Evolutionary conservation across 441 rosid species (phyloP), one percentile per base, ranked within the genome.

Genomic region (Metrosideros polymorpha): DNA sequence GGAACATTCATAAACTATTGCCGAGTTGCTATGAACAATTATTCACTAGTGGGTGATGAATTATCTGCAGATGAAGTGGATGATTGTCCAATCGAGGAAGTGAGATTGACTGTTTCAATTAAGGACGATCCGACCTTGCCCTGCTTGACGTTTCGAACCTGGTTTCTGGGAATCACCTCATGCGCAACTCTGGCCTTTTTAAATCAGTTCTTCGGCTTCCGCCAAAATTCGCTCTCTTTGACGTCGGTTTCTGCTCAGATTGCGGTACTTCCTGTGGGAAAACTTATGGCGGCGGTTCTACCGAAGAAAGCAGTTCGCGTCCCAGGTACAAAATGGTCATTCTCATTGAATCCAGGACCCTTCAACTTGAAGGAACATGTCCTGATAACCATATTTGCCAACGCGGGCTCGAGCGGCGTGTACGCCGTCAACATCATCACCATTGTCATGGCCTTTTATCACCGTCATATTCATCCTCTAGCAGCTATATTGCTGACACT

Each of bases 21-120:
- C 76, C 12, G 22, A 63, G 76, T 63, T 32, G 42, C 42, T 30
- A 19, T 63, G 24, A 32, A 63, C 25, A 63, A 32, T 32, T 2
- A 17, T 32, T 63, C 76, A 17, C 43, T 4, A 32, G 19, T 25
- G 52, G 27, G 45, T 59, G 42, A 71, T 42, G 29, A 30, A 15
- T 86, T 54, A 12, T 43, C 32, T 19, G 86, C 89, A 89, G 94
- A 91, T 82, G 97, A 92, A 76, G 91, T 84, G 82, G 89, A 96
- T 51, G 98, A 96, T 84, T 91, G 84, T 86, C 99, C 98, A 6
- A 94, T 97, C 4, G 99, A 97, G 89, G 90, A 96, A 91, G 98
- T 97, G 27, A 91, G 98, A 89, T 90, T 97, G 43, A 97, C 98
- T 0, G 96, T 97, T 84, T 94, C 98, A 1, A 93, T 92, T 63